Base-by-base conservation (phyloP, 2,329 filamentous ascomycete genomes). In the Neopestalotiopsis sp. region DNA sequence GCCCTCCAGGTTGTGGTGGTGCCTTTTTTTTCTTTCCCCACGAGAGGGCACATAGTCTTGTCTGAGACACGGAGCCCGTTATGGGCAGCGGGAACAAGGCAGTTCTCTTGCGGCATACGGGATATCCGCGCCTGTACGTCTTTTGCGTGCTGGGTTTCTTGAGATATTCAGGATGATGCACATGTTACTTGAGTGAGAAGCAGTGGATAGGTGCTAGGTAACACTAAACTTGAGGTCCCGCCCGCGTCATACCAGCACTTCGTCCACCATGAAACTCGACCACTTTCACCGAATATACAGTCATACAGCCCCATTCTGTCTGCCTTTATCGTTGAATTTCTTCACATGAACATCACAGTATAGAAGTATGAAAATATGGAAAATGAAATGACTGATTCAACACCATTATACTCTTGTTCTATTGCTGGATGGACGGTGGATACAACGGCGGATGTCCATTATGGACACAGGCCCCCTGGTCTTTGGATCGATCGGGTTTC, bases 51-150 rank as follows among this genome's bases (percentile, higher is more conserved):
- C 30, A 62, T 40, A 20, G 34, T 20, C 59, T 20, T 62, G 32
- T 62, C 59, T 62, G n/a, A 61, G 58, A 61, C 28, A 34, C 5
- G 34, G 58, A 59, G 30, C 5, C 57, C 40, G 32, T 64, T 32
- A 64, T 32, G 17, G 61, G n/a, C 34, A 28, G 20, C 61, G 13
- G 61, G 34, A 64, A 38, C 14, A 28, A 42, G 61, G 17, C 24
- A 64, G n/a, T 34, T 24, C 14, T 0, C 9, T 17, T 17, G 13
- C 3, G 10, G 40, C 42, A 45, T 13, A 53, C 45, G 5, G 42
- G n/a, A 49, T 13, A 49, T n/a, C n/a, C 45, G 45, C 45, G 45
- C 45, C 17, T 53, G 45, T 53, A 20, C 45, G 45, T n/a, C 14
- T 53, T 17, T 20, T 53, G 45, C 45, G 45, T 53, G 9, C 14